A percentile compares a stretch with the other conserved stretches of the same genome.
These are phyloP conservation scores for Coprinopsis strossmayeri DNA, from an alignment of 768 basidiomycete species.

Conservation along the genomic window DNA sequence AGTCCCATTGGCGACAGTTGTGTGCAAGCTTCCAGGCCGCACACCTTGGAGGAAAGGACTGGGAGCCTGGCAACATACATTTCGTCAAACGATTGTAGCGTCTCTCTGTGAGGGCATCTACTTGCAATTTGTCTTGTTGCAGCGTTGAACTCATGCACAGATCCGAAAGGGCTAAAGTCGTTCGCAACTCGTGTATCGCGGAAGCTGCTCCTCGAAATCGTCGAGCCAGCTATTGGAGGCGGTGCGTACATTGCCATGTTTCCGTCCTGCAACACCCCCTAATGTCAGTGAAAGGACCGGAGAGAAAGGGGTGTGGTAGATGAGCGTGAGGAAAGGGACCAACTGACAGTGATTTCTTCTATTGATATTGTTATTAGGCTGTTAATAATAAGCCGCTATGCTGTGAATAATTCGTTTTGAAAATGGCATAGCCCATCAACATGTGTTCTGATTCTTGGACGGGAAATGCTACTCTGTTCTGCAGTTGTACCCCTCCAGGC, in stretches of 20 bases:
- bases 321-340: background rate
- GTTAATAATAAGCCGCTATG: no score
- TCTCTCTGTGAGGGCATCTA: no score
- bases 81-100: background rate
- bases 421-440: background rate
- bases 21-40: background rate
- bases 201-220: background rate
- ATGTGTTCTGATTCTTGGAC: background rate
- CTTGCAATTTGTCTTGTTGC: conserved; percentile 7
- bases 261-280: background rate
- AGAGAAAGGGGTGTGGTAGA: background rate
- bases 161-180: conserved; percentile 10
- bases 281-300: background rate
- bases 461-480: no score
- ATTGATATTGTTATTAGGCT: no score
- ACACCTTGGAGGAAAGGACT: conserved; percentile 1
- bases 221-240: conserved; percentile 1
- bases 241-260: background rate
- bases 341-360: background rate
- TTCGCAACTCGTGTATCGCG: conserved; percentile 2
- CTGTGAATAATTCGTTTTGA: background rate
- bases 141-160: conserved; percentile 7
- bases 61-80: background rate
- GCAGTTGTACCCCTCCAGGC: no score
- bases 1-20: background rate